Percentiles rank a stretch among this genome's conserved stretches.
Conservation (phyloP, 1,284 basidiomycete species). For the Puccinia triticina region DNA sequence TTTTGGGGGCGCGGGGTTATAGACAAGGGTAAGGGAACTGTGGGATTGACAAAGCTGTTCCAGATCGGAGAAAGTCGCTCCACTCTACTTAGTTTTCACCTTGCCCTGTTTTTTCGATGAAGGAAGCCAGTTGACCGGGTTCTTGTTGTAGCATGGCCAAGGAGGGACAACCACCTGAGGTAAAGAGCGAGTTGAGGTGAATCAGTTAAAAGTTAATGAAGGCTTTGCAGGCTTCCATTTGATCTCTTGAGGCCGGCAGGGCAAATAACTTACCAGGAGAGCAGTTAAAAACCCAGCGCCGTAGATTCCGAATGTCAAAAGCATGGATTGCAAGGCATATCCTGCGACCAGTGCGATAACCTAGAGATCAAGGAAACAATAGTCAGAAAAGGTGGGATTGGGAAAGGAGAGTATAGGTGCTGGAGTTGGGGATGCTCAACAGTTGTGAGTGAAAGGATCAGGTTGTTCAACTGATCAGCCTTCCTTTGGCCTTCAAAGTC, state of each 20-base stretch:
- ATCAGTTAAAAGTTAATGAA: background rate
- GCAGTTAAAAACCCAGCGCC: constrained; percentile 23
- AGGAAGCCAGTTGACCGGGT: constrained; percentile 45
- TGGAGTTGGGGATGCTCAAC: background rate
- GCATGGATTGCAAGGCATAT: constrained; percentile 42
- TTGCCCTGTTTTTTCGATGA: constrained; percentile 26
- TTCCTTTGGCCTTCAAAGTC: constrained; percentile 42
- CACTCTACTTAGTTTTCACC: constrained; percentile 20
- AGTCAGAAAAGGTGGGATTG: background rate
- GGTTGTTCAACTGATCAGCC: constrained; percentile 34
- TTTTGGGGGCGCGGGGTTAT: too few species aligned
- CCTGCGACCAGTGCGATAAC: constrained; percentile 26
- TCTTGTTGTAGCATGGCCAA: constrained; percentile 42
- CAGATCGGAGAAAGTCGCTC: background rate
- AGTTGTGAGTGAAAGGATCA: constrained; percentile 22
- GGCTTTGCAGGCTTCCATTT: background rate
- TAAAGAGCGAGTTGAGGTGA: background rate
- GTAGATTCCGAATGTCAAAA: constrained; percentile 35
- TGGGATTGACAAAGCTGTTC: background rate
- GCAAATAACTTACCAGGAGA: constrained; percentile 25
- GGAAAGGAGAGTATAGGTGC: background rate
- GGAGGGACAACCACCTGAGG: constrained; percentile 44
- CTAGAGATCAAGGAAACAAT: constrained; percentile 8
- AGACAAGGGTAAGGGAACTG: too few species aligned
- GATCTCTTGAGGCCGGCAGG: background rate